These are phyloP conservation scores for Verticillium isaacii DNA, from an alignment of 2,329 filamentous ascomycete species.

Conservation along the genomic window DNA sequence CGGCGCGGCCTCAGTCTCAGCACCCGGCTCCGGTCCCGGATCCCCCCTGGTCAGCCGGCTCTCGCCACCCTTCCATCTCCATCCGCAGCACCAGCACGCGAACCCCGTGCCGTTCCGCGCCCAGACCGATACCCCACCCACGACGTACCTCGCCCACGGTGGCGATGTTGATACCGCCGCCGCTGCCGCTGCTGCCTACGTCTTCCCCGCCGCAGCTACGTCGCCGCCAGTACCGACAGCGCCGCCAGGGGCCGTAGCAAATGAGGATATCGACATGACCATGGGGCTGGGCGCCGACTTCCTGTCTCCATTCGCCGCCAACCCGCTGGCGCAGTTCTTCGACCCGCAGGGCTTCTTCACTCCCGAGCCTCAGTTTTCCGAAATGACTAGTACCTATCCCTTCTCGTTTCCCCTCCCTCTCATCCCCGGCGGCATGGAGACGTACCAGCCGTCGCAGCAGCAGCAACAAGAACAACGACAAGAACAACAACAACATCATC, in stretches of 20 bases:
- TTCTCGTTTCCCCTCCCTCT: too few species aligned
- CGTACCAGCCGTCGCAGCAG: too few species aligned
- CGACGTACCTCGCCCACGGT: neutral
- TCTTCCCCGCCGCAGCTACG: neutral
- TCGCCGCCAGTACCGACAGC: neutral
- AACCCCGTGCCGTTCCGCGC: slow-evolving; percentile 23
- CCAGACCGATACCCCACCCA: slow-evolving; percentile 15
- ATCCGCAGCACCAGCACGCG: neutral
- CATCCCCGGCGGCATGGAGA: too few species aligned
- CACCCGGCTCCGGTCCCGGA: neutral
- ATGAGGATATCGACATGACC: neutral
- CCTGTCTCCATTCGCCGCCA: neutral
- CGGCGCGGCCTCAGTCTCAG: slow-evolving; percentile 14
- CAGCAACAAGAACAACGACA: too few species aligned
- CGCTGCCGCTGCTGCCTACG: neutral
- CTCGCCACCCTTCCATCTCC: slow-evolving; percentile 19
- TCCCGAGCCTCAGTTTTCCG: too few species aligned
- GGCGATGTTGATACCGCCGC: neutral
- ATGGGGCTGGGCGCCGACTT: too few species aligned
- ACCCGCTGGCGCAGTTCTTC: neutral
- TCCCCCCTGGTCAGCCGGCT: slow-evolving; percentile 31
- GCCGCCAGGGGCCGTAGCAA: neutral
- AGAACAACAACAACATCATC: too few species aligned
- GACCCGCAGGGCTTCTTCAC: neutral
- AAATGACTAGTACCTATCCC: too few species aligned